Percentiles rank a stretch among this genome's conserved stretches.
These are phyloP conservation scores for Epichloe festucae DNA, from an alignment of 2,329 filamentous ascomycete genomes.

Conservation along the genomic window DNA sequence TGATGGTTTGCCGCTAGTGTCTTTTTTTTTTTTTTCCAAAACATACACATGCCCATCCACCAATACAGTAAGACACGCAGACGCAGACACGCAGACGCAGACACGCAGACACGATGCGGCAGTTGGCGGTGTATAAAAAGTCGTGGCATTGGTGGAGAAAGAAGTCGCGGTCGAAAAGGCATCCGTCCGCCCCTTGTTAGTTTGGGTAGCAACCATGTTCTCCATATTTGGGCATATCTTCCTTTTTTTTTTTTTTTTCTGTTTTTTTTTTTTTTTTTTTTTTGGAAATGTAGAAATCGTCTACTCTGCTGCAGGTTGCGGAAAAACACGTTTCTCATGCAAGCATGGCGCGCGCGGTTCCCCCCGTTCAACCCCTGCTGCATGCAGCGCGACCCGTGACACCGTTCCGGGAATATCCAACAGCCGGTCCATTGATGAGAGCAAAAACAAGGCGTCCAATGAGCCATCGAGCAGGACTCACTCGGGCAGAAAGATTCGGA, in stretches of 20 bases:
- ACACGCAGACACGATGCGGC: neutral
- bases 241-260: no score
- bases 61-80: neutral
- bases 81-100: neutral
- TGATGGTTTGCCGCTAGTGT: no score
- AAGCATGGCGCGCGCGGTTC: no score
- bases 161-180: neutral
- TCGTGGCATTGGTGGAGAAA: neutral
- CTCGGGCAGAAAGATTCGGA: neutral
- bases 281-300: no score
- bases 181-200: neutral
- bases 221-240: neutral
- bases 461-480: neutral
- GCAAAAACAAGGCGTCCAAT: no score
- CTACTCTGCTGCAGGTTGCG: no score
- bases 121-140: neutral
- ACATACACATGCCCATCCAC: no score
- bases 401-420: conserved; percentile 3
- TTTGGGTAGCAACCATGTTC: neutral
- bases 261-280: no score
- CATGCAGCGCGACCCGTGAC: neutral
- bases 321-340: no score
- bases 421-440: neutral
- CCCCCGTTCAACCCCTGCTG: neutral
- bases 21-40: no score